A percentile compares a stretch with the other conserved stretches of the same genome.
Evolutionary conservation across 352 stramenopile genomes (phyloP).

Genomic region (Phytophthora macrochlamydospora): DNA sequence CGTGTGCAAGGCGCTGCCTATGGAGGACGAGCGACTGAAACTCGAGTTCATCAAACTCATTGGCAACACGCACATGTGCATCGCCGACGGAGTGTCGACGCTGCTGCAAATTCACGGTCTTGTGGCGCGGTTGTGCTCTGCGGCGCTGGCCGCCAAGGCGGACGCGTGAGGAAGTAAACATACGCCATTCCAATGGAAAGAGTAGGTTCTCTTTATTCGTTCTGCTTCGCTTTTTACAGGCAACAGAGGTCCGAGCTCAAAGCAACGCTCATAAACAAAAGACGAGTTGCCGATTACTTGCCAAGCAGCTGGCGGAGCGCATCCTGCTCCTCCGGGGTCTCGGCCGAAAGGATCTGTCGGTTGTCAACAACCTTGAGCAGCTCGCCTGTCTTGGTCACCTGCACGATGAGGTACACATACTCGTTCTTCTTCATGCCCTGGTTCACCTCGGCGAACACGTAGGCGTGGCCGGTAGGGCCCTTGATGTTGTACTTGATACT

Average conservation of each 20-base stretch:
- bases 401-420: conserved; percentile 96
- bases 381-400: conserved; percentile 91
- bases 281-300: conserved; percentile 40
- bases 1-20: conserved; percentile 90
- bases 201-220: conserved; percentile 18
- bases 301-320: conserved; percentile 76
- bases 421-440: conserved; percentile 93
- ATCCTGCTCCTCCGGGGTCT: conserved; percentile 79
- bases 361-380: conserved; percentile 95
- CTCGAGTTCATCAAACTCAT: conserved; percentile 93
- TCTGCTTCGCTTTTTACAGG: conserved; percentile 13
- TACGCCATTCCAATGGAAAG: conserved; percentile 23
- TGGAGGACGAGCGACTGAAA: conserved; percentile 83
- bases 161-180: conserved; percentile 8
- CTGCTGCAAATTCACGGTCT: conserved; percentile 96
- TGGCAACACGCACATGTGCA: conserved; percentile 93
- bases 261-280: conserved; percentile 17
- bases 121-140: conserved; percentile 76
- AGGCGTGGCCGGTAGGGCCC: conserved; percentile 87
- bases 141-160: conserved; percentile 1
- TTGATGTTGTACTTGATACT: conserved; percentile 96
- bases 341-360: conserved; percentile 81
- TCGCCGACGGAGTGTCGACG: conserved; percentile 92
- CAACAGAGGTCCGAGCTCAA: conserved; percentile 15
- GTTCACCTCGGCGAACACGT: conserved; percentile 94